Percentiles rank a stretch among this genome's conserved stretches.
Conservation (phyloP, 2,329 filamentous ascomycete species). For the Berkeleyomyces rouxiae region DNA sequence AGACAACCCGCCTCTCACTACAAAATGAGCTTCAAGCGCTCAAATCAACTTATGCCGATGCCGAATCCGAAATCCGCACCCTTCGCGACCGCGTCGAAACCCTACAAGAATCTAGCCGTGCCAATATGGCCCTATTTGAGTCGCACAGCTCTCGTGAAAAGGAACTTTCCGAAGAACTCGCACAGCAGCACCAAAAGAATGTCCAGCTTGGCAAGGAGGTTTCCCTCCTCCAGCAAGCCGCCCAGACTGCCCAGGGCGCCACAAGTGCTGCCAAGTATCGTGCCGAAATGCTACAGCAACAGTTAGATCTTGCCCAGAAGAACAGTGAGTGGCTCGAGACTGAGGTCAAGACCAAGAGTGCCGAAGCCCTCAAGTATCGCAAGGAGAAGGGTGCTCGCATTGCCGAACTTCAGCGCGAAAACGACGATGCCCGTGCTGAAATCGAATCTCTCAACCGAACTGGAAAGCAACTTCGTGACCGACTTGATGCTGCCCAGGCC, state of each 20-base stretch:
- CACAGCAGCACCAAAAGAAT: constrained; percentile 76
- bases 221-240: constrained; percentile 61
- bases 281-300: constrained; percentile 78
- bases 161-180: constrained; percentile 68
- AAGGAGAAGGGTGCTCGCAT: constrained; percentile 91
- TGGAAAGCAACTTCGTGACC: constrained; percentile 63
- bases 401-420: constrained; percentile 69
- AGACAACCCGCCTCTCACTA: constrained; percentile 56
- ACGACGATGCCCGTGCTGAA: constrained; percentile 66
- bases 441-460: constrained; percentile 63
- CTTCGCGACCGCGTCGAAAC: constrained; percentile 71
- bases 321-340: constrained; percentile 88
- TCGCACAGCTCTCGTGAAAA: constrained; percentile 79
- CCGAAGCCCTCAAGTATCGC: constrained; percentile 74
- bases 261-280: constrained; percentile 73
- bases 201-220: constrained; percentile 72
- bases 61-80: constrained; percentile 56
- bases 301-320: constrained; percentile 72
- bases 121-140: constrained; percentile 76
- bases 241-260: constrained; percentile 66
- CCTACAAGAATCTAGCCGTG: constrained; percentile 81
- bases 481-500: constrained; percentile 66
- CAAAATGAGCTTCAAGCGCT: constrained; percentile 69
- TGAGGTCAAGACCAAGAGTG: constrained; percentile 78
- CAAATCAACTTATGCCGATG: constrained; percentile 57